Conservation (phyloP, 2,329 filamentous ascomycete species). For the Trichoderma sp. region DNA sequence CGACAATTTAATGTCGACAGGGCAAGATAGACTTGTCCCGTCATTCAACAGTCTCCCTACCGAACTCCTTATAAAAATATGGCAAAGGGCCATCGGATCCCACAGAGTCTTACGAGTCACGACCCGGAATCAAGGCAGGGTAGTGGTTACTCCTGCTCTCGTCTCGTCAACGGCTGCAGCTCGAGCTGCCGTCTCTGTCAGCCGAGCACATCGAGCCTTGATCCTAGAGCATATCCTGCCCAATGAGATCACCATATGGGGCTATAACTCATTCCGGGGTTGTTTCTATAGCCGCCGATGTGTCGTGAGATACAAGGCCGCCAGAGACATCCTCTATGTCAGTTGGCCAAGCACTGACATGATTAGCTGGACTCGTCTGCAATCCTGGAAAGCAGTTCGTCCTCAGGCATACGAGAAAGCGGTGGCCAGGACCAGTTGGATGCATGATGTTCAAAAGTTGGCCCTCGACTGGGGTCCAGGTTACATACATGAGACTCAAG, state of each 20-base stretch:
- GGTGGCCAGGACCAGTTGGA: background rate
- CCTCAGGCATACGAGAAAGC: background rate
- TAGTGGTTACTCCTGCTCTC: background rate
- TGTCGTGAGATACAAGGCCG: background rate
- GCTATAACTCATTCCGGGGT: background rate
- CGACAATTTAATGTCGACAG: background rate
- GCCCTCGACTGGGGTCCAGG: background rate
- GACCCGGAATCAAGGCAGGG: background rate
- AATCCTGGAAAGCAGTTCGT: no score
- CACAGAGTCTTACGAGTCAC: background rate
- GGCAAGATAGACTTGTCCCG: accelerated
- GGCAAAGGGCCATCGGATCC: background rate
- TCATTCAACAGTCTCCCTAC: background rate
- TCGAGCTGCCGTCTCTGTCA: background rate
- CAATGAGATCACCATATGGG: background rate
- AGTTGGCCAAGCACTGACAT: background rate
- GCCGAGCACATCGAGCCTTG: background rate
- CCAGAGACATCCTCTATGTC: background rate
- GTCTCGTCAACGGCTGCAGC: background rate
- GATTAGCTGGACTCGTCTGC: no score
- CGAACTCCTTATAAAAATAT: background rate
- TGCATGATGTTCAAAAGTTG: background rate
- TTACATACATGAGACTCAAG: background rate
- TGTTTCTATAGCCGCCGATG: accelerated
- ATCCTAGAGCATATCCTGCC: background rate